Evolutionary conservation across 2,329 filamentous ascomycete species (phyloP), one percentile per base, ranked within the genome.

Genomic region (Neurospora crassa): DNA sequence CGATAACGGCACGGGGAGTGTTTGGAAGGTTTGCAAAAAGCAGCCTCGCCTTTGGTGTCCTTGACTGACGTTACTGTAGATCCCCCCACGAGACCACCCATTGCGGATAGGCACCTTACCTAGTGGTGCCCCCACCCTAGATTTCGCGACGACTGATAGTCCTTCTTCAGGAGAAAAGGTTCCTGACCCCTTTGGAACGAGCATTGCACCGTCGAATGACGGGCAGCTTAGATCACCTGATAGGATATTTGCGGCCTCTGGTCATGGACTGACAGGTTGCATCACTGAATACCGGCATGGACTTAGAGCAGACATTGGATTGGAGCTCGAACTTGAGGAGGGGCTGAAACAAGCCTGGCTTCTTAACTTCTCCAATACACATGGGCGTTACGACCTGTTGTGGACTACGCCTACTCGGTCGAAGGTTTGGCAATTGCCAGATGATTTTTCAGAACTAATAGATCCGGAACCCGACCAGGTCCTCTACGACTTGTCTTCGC

Each of bases 1-100:
- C 0, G 90, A 92, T 74, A 91, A 90, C 70, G 92, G 93, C 10
- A 88, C 90, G 72, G 94, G 94, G 7, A 89, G 90, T 0, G 85
- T 96, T 6, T 95, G 91, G 83, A 88, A 89, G 80, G 89, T 92
- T 75, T 20, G 41, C 14, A 42, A 34, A 34, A 18, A 42, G 6
- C 34, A 34, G 41, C 14, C 16, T 14, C 2, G 12, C 20, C 6
- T 12, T 67, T 40, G 40, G 40, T 4, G n/a, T 3, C 43, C 5
- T n/a, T 67, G 40, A 63, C 74, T 75, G 67, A 75, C 63, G 6
- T 41, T 29, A 18, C 42, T 67, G 11, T 71, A 90, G 83, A 81
- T 88, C 67, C 80, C 85, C 71, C 85, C 90, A 69, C 86, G 89
- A 74, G 81, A 87, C 72, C 79, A 85, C 37, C 85, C 81, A 68